Percentiles rank a stretch among this genome's conserved stretches.
phyloP scores from a whole-genome alignment of 139 green algal species.

The Picochlorum sp. region DNA sequence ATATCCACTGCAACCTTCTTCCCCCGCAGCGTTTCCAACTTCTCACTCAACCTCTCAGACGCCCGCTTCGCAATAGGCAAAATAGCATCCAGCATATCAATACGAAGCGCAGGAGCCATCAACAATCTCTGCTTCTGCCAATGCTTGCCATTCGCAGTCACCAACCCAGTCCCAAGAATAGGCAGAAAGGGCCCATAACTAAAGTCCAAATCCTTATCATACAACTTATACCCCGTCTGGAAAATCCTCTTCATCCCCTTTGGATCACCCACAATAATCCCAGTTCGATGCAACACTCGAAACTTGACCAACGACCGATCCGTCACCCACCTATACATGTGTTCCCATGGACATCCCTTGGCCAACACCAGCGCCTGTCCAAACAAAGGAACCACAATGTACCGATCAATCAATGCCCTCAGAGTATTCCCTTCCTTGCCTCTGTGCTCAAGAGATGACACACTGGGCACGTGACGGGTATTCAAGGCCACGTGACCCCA shows the following conservation, averaged over 20 bases:
- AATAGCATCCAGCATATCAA: conserved; percentile 88
- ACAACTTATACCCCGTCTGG: conserved; percentile 52
- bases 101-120: conserved; percentile 71
- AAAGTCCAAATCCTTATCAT: conserved; percentile 75
- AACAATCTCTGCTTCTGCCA: conserved; percentile 87
- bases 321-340: conserved; percentile 62
- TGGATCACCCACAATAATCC: conserved; percentile 59
- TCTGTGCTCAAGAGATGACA: background rate
- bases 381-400: conserved; percentile 14
- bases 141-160: conserved; percentile 76
- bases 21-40: conserved; percentile 51
- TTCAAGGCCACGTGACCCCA: no score
- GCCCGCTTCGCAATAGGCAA: conserved; percentile 65
- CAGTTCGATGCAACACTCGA: conserved; percentile 48
- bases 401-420: background rate
- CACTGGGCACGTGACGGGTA: background rate
- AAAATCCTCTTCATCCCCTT: conserved; percentile 70
- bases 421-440: conserved; percentile 5
- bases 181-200: conserved; percentile 82
- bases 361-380: conserved; percentile 24
- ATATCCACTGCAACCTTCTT: conserved; percentile 58
- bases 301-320: conserved; percentile 43
- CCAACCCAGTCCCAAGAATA: conserved; percentile 87
- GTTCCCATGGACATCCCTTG: conserved; percentile 52
- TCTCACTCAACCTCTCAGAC: conserved; percentile 56